These are phyloP conservation scores for Populus hybrid DNA, from an alignment of 441 rosid species.

Conservation along the genomic window DNA sequence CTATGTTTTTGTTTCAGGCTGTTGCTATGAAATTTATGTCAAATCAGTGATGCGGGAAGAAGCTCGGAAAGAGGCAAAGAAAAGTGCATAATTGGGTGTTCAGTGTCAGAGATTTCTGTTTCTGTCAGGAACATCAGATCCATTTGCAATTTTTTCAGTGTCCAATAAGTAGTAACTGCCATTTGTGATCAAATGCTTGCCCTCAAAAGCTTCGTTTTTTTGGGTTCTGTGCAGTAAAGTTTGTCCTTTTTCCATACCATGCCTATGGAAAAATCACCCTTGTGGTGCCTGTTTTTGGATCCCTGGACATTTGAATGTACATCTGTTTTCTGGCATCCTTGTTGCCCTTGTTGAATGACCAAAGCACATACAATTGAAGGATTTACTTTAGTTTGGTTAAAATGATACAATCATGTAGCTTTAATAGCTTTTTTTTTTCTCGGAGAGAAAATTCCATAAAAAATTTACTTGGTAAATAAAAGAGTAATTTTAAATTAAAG, in stretches of 20 bases:
- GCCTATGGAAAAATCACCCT: not conserved
- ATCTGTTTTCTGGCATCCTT: not conserved
- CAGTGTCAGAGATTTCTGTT: not conserved
- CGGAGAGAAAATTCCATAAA: too few species aligned
- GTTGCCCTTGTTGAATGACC: not conserved
- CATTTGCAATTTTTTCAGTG: constrained; percentile 1
- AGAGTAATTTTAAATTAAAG: not conserved
- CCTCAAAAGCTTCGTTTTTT: constrained; percentile 8
- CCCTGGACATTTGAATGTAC: not conserved
- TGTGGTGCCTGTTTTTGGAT: not conserved
- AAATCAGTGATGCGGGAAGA: constrained; percentile 65
- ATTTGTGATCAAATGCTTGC: constrained; percentile 18
- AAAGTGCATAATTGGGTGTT: constrained; percentile 26
- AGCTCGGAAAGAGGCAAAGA: constrained; percentile 45
- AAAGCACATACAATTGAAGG: not conserved
- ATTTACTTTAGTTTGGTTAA: not conserved
- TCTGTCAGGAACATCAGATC: not conserved
- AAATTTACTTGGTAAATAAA: too few species aligned
- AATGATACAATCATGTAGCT: not conserved
- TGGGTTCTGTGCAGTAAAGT: not conserved
- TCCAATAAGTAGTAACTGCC: constrained; percentile 27
- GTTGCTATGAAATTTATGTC: constrained; percentile 89
- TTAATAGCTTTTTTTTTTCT: not conserved
- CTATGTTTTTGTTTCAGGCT: constrained; percentile 46
- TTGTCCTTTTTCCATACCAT: not conserved